Evolutionary conservation across 768 basidiomycete genomes (phyloP).

Genomic region (Psilocybe tampanensis): DNA sequence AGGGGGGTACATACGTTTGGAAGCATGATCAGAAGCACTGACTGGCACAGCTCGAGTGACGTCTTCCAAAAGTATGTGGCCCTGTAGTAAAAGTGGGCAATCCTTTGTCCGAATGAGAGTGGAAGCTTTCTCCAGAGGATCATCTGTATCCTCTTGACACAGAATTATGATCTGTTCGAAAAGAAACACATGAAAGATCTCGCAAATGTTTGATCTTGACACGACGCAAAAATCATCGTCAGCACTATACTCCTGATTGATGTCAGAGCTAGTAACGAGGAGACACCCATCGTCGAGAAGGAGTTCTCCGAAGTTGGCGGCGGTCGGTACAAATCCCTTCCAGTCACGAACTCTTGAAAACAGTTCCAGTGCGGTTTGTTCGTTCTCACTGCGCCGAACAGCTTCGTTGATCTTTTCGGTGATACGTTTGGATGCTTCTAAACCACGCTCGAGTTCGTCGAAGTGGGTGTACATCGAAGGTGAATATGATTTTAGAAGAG

Average conservation of each 20-base stretch:
- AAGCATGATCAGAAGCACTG: not conserved
- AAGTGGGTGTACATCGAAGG: not conserved
- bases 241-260: not conserved
- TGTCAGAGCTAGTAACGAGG: not conserved
- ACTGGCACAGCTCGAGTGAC: not conserved
- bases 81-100: not conserved
- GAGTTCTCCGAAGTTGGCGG: not conserved
- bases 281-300: not conserved
- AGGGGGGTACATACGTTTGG: too few relatives aligned
- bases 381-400: not conserved
- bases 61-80: not conserved
- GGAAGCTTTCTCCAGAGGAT: not conserved
- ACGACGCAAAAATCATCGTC: not conserved
- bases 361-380: not conserved
- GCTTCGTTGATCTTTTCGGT: not conserved
- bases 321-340: not conserved
- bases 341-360: not conserved
- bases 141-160: not conserved
- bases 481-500: not conserved
- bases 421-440: not conserved
- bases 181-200: not conserved
- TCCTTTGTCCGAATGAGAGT: not conserved
- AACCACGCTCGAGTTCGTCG: not conserved
- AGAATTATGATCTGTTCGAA: not conserved
- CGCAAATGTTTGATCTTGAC: not conserved